Evolutionary conservation across 1,284 basidiomycete genomes (phyloP), one percentile per base, ranked within the genome.

Genomic region (Sutorius eximius): DNA sequence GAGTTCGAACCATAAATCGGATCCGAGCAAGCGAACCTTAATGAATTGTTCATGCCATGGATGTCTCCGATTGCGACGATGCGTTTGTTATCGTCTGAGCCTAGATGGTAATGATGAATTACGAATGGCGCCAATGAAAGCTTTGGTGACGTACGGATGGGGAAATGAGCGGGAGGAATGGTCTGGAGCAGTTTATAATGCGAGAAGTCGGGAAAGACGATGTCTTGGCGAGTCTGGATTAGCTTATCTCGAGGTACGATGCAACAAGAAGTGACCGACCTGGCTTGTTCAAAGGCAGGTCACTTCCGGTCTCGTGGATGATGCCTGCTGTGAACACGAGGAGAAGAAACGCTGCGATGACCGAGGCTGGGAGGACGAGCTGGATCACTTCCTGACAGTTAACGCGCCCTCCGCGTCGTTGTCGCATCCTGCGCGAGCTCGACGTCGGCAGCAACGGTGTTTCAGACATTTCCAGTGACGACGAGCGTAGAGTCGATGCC

Each of bases 31-130:
- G 72, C 86, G 57, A 53, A 91, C 89, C 82, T 75, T 7, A 96
- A 72, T 1, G 86, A 81, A 15, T 77, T 67, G 54, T 82, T 77
- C 78, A 87, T 91, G 43, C 91, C 92, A 75, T 96, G 93, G 3
- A 95, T 79, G 63, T 96, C 93, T 16, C 93, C 93, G 27, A 93
- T 73, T 56, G 91, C 73, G 44, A 95, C 81, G 22, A 87, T 72
- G 10, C 90, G 83, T 56, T 71, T 75, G n/a, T 71, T 57, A 5
- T 74, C 63, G 5, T 75, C 69, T 24, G 80, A 73, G 53, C 78
- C 86, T 86, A 43, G 38, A 38, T 45, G 24, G 16, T 6, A 20
- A 10, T 22, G 27, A 10, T n/a, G 22, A 49, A 27, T 3, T 16
- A 9, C 24, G 10, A 10, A 8, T 13, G 12, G 12, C 27, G 20